Percentiles rank a stretch among this genome's conserved stretches.
Conservation (phyloP, 352 stramenopile genomes). For the Globisporangium middletonii region DNA sequence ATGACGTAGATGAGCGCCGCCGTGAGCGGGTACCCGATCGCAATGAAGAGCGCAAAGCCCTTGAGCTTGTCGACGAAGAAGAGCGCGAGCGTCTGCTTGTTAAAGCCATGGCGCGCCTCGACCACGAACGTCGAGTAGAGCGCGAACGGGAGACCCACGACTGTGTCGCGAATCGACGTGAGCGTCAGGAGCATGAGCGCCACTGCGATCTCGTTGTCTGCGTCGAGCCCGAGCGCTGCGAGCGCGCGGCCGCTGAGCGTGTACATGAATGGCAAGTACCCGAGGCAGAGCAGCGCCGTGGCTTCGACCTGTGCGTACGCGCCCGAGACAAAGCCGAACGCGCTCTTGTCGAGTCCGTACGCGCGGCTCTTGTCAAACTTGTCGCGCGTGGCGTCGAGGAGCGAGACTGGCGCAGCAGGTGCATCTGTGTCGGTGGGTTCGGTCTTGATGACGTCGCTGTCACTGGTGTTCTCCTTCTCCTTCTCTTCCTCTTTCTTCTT, state of each 20-base stretch:
- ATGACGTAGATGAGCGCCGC: slow-evolving; percentile 66
- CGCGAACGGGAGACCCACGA: slow-evolving; percentile 58
- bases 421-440: slow-evolving; percentile 10
- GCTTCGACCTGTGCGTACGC: slow-evolving; percentile 84
- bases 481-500: slow-evolving; percentile 13
- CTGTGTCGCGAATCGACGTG: slow-evolving; percentile 51
- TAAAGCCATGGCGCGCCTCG: slow-evolving; percentile 96
- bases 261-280: slow-evolving; percentile 94
- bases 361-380: slow-evolving; percentile 93
- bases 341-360: slow-evolving; percentile 96
- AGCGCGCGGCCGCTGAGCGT: slow-evolving; percentile 70
- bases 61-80: slow-evolving; percentile 97
- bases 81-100: slow-evolving; percentile 93
- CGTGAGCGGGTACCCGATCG: slow-evolving; percentile 66
- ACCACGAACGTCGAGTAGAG: slow-evolving; percentile 96
- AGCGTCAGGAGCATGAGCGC: slow-evolving; percentile 71
- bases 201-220: slow-evolving; percentile 77
- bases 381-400: slow-evolving; percentile 79
- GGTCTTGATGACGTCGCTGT: slow-evolving; percentile 11
- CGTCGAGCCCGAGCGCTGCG: slow-evolving; percentile 42
- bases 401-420: slow-evolving; percentile 22
- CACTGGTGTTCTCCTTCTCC: slow-evolving; percentile 30
- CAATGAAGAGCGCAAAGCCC: slow-evolving; percentile 78
- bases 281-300: slow-evolving; percentile 84
- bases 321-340: slow-evolving; percentile 90